These are phyloP conservation scores for Thuidium tamariscinum DNA, from an alignment of 225 moss, liverwort and hornwort genomes.

Conservation along the genomic window DNA sequence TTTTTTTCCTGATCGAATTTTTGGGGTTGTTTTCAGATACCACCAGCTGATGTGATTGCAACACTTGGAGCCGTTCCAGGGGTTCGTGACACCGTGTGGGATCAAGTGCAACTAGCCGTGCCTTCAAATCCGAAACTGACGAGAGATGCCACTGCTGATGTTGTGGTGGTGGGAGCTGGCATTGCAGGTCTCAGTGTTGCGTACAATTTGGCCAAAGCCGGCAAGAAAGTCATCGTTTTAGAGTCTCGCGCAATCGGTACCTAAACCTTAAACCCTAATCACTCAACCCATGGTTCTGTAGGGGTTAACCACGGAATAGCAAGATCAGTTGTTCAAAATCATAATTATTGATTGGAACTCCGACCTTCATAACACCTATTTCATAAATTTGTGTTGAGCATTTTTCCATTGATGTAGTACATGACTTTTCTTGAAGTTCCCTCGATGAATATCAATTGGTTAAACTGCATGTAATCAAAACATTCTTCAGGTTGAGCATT, in stretches of 20 bases:
- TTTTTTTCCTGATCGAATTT: not conserved
- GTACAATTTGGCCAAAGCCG: slow-evolving; percentile 39
- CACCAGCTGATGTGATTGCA: not conserved
- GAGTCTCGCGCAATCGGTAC: slow-evolving; percentile 28
- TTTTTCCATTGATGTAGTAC: not conserved
- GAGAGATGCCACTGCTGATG: slow-evolving; percentile 26
- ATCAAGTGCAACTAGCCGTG: slow-evolving; percentile 6
- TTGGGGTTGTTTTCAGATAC: not conserved
- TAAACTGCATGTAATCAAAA: not conserved
- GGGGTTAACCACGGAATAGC: not conserved
- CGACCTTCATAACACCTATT: not conserved
- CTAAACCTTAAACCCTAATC: not conserved
- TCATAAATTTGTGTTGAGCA: not conserved
- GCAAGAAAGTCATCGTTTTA: slow-evolving; percentile 43
- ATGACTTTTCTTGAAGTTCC: not conserved
- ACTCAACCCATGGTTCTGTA: not conserved
- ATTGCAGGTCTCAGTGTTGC: slow-evolving; percentile 41
- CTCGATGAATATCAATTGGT: not conserved
- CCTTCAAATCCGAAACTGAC: slow-evolving; percentile 26
- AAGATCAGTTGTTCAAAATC: not conserved
- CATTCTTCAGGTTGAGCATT: not conserved
- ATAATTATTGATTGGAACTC: not conserved
- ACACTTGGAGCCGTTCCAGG: slow-evolving; percentile 4
- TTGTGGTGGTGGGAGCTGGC: slow-evolving; percentile 38
- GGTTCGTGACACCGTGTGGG: slow-evolving; percentile 21